These are phyloP conservation scores for Solanum sparsipilum DNA, from an alignment of 257 asterid genomes.

Conservation along the genomic window DNA sequence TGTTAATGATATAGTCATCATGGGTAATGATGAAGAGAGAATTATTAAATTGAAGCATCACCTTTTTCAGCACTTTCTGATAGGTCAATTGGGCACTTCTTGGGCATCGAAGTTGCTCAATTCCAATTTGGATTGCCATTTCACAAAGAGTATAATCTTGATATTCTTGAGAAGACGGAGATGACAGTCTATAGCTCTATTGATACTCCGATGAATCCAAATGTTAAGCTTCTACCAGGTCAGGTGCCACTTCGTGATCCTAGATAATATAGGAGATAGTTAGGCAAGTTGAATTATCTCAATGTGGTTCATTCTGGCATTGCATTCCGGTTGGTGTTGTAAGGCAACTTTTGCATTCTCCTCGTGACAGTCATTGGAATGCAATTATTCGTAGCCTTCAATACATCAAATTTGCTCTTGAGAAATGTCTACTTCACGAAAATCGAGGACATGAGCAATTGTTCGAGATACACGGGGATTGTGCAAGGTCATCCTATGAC, in stretches of 20 bases:
- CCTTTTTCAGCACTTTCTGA: background rate
- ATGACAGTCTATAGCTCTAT: background rate
- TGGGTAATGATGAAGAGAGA: background rate
- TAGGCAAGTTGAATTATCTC: background rate
- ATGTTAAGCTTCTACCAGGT: background rate
- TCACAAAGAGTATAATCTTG: background rate
- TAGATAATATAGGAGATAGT: background rate
- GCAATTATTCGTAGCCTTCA: background rate
- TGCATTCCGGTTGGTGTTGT: background rate
- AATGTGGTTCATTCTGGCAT: background rate
- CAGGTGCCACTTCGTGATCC: background rate
- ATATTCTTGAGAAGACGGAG: background rate
- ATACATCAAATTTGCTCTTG: background rate
- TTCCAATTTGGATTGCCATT: background rate
- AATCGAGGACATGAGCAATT: background rate
- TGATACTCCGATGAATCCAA: background rate
- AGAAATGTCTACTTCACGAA: background rate
- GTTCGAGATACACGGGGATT: background rate
- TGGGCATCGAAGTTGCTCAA: background rate
- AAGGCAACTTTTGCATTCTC: background rate
- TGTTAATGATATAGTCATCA: background rate
- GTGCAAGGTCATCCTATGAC: background rate
- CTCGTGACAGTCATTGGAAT: background rate
- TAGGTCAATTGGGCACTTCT: background rate
- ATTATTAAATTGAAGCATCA: background rate